Conservation (phyloP, 257 asterid species). For the Gentiana dahurica region DNA sequence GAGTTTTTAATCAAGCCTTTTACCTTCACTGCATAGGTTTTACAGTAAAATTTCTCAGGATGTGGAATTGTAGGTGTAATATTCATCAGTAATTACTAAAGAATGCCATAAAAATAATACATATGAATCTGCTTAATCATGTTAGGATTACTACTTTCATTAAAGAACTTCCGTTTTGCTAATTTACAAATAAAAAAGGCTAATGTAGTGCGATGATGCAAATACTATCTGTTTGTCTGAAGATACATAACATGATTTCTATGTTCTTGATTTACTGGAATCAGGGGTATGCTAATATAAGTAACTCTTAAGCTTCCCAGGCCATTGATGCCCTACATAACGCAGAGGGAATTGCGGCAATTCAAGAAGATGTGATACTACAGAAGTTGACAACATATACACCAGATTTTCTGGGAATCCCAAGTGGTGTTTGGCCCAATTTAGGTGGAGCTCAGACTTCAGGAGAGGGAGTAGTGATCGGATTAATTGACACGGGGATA, state of each 20-base stretch:
- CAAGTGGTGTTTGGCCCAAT: constrained; percentile 39
- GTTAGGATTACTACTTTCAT: background rate
- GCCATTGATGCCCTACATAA: constrained; percentile 23
- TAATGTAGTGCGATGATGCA: too few relatives aligned
- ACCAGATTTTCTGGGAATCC: constrained; percentile 49
- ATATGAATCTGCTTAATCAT: background rate
- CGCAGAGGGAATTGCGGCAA: constrained; percentile 30
- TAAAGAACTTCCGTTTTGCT: too few relatives aligned
- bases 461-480: constrained; percentile 56
- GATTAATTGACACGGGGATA: constrained; percentile 63
- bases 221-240: too few relatives aligned
- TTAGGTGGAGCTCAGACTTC: constrained; percentile 41
- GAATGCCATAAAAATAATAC: background rate
- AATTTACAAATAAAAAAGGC: too few relatives aligned
- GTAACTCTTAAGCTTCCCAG: constrained; percentile 17
- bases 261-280: background rate
- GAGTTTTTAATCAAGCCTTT: background rate
- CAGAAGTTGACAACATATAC: constrained; percentile 55
- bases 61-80: too few relatives aligned
- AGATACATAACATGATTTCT: too few relatives aligned
- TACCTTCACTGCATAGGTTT: background rate
- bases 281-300: background rate
- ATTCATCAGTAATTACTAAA: background rate
- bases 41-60: background rate
- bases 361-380: constrained; percentile 48